These are phyloP conservation scores for Setaria viridis DNA, from an alignment of 202 grass and related monocot genomes.

Conservation along the genomic window DNA sequence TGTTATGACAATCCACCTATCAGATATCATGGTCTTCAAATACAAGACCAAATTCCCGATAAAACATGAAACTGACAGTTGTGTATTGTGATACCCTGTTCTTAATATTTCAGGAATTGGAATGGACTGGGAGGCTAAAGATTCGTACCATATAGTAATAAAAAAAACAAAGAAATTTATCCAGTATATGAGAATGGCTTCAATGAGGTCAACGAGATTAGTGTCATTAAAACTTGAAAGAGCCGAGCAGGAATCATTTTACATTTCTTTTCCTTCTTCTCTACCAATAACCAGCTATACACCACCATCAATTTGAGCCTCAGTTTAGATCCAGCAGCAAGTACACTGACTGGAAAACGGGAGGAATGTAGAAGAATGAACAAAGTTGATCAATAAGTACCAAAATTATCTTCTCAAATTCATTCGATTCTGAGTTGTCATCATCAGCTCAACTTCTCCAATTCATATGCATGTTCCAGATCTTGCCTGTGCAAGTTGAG, in stretches of 20 bases:
- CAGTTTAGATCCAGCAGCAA: slow-evolving; percentile 23
- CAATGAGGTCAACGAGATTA: slow-evolving; percentile 11
- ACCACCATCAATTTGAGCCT: slow-evolving; percentile 5
- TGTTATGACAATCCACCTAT: slow-evolving; percentile 24
- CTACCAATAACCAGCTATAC: slow-evolving; percentile 46
- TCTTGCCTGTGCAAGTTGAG: neutral
- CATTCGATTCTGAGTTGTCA: neutral
- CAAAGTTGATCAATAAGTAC: slow-evolving; percentile 39
- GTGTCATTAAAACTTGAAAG: slow-evolving; percentile 25
- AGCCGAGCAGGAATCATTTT: slow-evolving; percentile 30
- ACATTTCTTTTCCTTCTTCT: slow-evolving; percentile 16
- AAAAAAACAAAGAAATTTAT: slow-evolving; percentile 21
- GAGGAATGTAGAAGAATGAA: slow-evolving; percentile 21
- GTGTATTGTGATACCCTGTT: neutral
- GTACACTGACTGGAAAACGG: neutral
- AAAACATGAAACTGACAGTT: neutral
- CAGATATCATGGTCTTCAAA: slow-evolving; percentile 39
- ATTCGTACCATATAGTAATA: neutral
- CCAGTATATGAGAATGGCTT: slow-evolving; percentile 16
- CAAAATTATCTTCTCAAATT: slow-evolving; percentile 51
- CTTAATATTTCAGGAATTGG: neutral
- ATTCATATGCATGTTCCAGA: slow-evolving; percentile 1
- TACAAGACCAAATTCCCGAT: neutral
- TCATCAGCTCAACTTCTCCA: slow-evolving; percentile 19
- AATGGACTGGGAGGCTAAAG: neutral